These are phyloP conservation scores for Talaromyces sp. DNA, from an alignment of 2,329 filamentous ascomycete species.

Conservation along the genomic window DNA sequence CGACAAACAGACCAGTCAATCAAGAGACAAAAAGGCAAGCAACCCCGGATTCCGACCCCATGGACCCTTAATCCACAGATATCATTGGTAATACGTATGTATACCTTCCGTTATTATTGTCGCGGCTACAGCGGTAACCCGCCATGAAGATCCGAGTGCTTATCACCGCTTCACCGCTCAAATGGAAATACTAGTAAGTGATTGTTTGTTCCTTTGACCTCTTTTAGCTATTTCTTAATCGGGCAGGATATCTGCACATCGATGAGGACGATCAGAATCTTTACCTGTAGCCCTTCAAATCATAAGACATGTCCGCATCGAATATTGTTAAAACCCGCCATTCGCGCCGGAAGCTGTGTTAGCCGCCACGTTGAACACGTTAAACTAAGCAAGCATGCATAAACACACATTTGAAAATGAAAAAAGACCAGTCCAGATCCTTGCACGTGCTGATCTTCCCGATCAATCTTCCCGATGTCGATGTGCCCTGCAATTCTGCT, in stretches of 20 bases:
- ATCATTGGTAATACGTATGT: no score
- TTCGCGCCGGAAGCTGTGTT: neutral
- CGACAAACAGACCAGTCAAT: neutral
- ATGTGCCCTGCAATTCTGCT: neutral
- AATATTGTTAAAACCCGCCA: neutral
- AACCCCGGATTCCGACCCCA: neutral
- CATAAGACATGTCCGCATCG: no score
- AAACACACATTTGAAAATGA: neutral
- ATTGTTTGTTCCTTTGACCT: neutral
- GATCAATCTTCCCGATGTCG: no score
- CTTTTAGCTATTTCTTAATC: neutral
- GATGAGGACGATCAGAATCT: neutral
- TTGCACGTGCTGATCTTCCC: neutral
- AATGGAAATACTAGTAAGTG: neutral
- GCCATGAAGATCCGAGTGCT: neutral
- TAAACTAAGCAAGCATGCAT: neutral
- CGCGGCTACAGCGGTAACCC: conserved; percentile 9
- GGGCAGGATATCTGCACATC: neutral
- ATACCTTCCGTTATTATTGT: neutral
- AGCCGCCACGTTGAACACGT: neutral
- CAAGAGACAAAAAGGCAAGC: neutral
- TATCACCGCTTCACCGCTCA: neutral
- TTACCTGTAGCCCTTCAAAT: neutral
- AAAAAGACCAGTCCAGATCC: neutral
- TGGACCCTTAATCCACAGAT: neutral